Base-by-base conservation (phyloP, 2,329 filamentous ascomycete genomes). In the Cercospora sp. region DNA sequence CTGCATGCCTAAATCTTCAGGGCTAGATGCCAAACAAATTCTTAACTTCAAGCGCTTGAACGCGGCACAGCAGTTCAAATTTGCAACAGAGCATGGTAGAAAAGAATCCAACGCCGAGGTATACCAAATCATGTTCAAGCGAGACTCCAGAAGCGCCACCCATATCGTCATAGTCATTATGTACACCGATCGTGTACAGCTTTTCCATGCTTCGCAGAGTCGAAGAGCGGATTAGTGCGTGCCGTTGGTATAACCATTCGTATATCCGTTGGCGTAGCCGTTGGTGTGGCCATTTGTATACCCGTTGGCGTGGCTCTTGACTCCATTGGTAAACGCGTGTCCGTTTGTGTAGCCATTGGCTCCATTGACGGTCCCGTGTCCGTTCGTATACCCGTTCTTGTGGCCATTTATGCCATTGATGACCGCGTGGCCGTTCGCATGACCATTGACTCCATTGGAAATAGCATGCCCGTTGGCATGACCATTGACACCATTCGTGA, bases 261-360 rank as follows among this genome's bases (percentile, higher is more conserved):
- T n/a, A 18, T 40, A 40, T n/a, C 67, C 70, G 62, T 67, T 53
- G 16, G 18, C 43, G 55, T 67, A 32, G 5, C 63, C 66, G 49
- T 68, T 63, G 9, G 60, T 16, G 34, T 40, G 34, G 24, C 13
- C 24, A n/a, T 28, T 28, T 40, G 34, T 26, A 21, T 58, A 49
- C 2, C 58, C 65, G 49, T 62, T 57, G 16, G 40, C 26, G 51
- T 55, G 40, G 12, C 51, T 57, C 62, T 61, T 51, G 49, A 59
- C 57, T 16, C 63, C 66, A 49, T 70, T 66, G 12, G 28, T 55
- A 10, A 32, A 26, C 8, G n/a, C 34, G 24, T 16, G 24, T 53
- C 63, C 60, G 30, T 69, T 69, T 51, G 40, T 24, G 32, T 60
- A 53, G 5, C 53, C 63, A 40, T 70, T 58, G 40, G 16, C n/a